Evolutionary conservation across 306 rosid species (phyloP), one percentile per base, ranked within the genome.

Genomic region (Prosopis cineraria): DNA sequence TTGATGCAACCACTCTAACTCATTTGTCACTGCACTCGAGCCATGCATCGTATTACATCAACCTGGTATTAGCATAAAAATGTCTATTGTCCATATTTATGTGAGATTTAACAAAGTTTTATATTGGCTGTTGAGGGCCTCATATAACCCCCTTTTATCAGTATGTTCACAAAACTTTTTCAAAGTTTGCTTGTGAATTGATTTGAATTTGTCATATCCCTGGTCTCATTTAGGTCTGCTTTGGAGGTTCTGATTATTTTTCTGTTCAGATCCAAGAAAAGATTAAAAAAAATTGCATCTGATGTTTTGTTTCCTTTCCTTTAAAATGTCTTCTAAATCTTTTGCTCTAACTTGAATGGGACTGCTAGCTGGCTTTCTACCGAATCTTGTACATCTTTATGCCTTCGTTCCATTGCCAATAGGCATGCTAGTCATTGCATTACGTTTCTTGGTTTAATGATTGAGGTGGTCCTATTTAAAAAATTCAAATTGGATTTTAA

Each of bases 231-330:
- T 50, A 50, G 65, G 56, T 70, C 52, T 41, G 81, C 56, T 39
- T 10, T 7, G 78, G 80, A 62, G 78, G 74, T 79, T 79, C 39
- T 63, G 31, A 68, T 70, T 71, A 75, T 30, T 31, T 41, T 52
- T 20, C 59, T 75, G 41, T 67, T 76, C 71, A 53, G 24, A 55
- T 65, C 22, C 10, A 48, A 19, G 50, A 43, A 69, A 83, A 36
- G 56, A 56, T 45, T n/a, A 74, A 59, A 64, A 12, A 58, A 52
- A 52, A n/a, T 7, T 52, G 53, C 48, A 40, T 37, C 68, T 53
- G 39, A 40, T 48, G 4, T 37, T 48, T 9, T 72, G 59, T 63
- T 64, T 52, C 25, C 50, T 41, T 25, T 62, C 39, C 27, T 69
- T 58, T 36, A 41, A 8, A 52, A 58, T 58, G 47, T 27, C 20